phyloP scores from a whole-genome alignment of 1,284 basidiomycete species.

The Tylopilus orsonianus region DNA sequence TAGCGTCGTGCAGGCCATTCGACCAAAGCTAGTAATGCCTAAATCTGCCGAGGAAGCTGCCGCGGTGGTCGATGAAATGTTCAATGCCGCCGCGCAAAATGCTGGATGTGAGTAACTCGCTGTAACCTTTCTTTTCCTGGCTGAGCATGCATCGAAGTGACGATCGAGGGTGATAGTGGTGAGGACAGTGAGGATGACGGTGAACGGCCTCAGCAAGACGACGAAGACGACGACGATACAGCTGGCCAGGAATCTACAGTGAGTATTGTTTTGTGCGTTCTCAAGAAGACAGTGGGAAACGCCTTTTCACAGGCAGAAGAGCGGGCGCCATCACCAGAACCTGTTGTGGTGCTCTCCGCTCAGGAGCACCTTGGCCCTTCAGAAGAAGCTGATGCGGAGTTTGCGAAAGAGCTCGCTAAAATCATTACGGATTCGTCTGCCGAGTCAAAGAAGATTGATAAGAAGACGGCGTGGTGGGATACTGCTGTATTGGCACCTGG shows the following conservation, averaged over 20 bases:
- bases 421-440: conserved; percentile 87
- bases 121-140: conserved; percentile 1
- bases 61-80: conserved; percentile 84
- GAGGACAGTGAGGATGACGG: conserved; percentile 71
- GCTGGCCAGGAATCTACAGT: conserved; percentile 53
- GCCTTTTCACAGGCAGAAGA: conserved; percentile 51
- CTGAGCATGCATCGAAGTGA: conserved; percentile 28
- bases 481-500: conserved; percentile 73
- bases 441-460: conserved; percentile 81
- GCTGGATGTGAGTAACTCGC: conserved; percentile 48
- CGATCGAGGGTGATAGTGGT: conserved; percentile 62
- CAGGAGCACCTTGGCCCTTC: conserved; percentile 74
- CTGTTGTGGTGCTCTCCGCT: conserved; percentile 65
- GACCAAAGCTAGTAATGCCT: conserved; percentile 70
- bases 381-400: conserved; percentile 90
- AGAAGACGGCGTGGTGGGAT: conserved; percentile 85
- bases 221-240: conserved; percentile 53
- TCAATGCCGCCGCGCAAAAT: conserved; percentile 63
- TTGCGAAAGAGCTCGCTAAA: conserved; percentile 93
- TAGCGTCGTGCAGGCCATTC: conserved; percentile 56
- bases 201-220: conserved; percentile 52
- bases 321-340: conserved; percentile 74
- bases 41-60: conserved; percentile 86
- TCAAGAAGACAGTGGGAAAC: background rate
- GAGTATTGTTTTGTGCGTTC: conserved; percentile 23